phyloP scores from a whole-genome alignment of 208 protist species.

The Acanthamoeba divionensis region DNA sequence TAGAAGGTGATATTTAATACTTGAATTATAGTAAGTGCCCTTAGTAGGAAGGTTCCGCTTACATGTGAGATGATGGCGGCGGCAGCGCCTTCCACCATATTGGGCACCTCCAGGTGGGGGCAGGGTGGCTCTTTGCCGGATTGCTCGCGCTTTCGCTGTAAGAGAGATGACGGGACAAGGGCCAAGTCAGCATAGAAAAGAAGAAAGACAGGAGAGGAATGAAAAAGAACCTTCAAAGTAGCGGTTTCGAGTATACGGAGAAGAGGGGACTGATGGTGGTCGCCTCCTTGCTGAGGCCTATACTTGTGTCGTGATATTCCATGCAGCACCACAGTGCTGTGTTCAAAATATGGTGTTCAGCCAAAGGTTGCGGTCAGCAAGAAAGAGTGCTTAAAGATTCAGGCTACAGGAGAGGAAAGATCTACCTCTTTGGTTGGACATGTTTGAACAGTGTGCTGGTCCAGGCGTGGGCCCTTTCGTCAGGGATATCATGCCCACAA shows the following conservation, averaged over 20 bases:
- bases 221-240: not conserved
- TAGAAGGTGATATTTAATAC: too few species aligned
- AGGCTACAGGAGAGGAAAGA: too few species aligned
- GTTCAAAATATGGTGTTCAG: too few species aligned
- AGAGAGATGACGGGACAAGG: not conserved
- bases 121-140: not conserved
- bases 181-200: not conserved
- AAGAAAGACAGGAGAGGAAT: not conserved
- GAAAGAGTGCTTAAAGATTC: too few species aligned
- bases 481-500: too few species aligned
- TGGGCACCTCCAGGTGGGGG: conserved; percentile 9
- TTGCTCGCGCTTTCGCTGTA: not conserved
- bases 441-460: too few species aligned
- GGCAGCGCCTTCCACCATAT: not conserved
- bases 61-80: not conserved
- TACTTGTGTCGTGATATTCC: not conserved
- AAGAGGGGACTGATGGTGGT: not conserved
- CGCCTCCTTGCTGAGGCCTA: not conserved
- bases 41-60: too few species aligned
- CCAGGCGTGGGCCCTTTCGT: too few species aligned
- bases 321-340: not conserved
- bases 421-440: too few species aligned
- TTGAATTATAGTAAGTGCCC: too few species aligned
- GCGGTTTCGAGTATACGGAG: not conserved
- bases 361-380: too few species aligned